Conservation (phyloP, 306 rosid genomes). For the Pueraria montana region DNA sequence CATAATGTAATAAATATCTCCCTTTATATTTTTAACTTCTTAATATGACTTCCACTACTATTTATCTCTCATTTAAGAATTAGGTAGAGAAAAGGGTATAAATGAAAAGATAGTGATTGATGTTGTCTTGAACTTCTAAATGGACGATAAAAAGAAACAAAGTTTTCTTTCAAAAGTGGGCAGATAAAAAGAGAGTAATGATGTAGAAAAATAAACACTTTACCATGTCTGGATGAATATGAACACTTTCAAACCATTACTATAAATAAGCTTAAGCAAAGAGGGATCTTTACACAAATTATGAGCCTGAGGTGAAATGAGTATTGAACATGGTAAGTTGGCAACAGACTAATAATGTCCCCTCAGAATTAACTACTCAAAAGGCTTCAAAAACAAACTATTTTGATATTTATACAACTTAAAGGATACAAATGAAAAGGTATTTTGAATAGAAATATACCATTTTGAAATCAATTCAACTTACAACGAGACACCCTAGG, state of each 20-base stretch:
- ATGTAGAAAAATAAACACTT: not conserved
- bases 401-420: not conserved
- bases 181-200: not conserved
- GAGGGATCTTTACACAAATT: not conserved
- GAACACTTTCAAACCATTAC: not conserved
- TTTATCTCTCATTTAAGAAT: not conserved
- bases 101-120: not conserved
- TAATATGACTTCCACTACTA: not conserved
- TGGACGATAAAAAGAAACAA: not conserved
- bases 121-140: not conserved
- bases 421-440: not conserved
- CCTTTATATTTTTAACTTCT: not conserved
- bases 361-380: not conserved
- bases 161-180: not conserved
- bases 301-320: not conserved
- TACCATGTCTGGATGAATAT: not conserved
- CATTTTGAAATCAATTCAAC: not conserved
- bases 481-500: not conserved
- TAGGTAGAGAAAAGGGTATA: not conserved
- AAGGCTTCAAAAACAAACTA: constrained; percentile 11
- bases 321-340: not conserved
- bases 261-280: not conserved
- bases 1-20: not conserved
- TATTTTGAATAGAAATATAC: not conserved
- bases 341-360: not conserved